A percentile compares a stretch with the other conserved stretches of the same genome.
Conservation (phyloP, 1,284 basidiomycete genomes). For the Cutaneotrichosporon mucoides region DNA sequence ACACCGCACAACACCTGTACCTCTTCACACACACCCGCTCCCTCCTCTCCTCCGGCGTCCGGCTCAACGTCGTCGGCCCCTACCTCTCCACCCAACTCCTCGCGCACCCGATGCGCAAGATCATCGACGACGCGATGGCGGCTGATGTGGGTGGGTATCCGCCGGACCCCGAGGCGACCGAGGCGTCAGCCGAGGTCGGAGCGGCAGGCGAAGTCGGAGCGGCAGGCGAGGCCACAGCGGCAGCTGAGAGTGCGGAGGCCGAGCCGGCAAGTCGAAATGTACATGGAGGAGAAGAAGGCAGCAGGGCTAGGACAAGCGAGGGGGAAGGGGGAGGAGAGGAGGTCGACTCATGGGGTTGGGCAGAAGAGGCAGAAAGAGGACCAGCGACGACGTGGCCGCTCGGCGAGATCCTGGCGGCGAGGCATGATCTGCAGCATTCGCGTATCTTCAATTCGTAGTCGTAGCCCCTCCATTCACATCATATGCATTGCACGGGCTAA, state of each 20-base stretch:
- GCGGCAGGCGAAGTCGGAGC: too few relatives aligned
- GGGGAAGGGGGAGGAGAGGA: background rate
- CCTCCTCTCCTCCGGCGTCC: conserved; percentile 82
- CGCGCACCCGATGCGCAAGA: conserved; percentile 62
- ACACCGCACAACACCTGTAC: conserved; percentile 77
- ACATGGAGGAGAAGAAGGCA: too few relatives aligned
- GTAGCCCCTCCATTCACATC: too few relatives aligned
- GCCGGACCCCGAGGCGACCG: background rate
- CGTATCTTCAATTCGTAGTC: conserved; percentile 76
- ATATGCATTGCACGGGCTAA: too few relatives aligned
- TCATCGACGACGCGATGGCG: conserved; percentile 56
- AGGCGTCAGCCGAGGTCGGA: too few relatives aligned
- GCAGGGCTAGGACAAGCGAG: too few relatives aligned
- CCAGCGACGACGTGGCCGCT: conserved; percentile 92
- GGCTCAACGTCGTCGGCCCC: conserved; percentile 87
- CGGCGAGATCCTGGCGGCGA: conserved; percentile 83
- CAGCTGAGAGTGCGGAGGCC: too few relatives aligned
- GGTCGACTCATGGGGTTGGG: conserved; percentile 33
- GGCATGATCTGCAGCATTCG: conserved; percentile 93
- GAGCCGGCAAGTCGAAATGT: too few relatives aligned
- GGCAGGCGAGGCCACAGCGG: too few relatives aligned
- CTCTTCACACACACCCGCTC: conserved; percentile 89
- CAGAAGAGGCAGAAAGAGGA: conserved; percentile 38
- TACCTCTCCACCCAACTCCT: conserved; percentile 88
- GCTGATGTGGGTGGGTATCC: background rate